Base-by-base conservation (phyloP, 345 rosid genomes). In the Fremontodendron californicum region DNA sequence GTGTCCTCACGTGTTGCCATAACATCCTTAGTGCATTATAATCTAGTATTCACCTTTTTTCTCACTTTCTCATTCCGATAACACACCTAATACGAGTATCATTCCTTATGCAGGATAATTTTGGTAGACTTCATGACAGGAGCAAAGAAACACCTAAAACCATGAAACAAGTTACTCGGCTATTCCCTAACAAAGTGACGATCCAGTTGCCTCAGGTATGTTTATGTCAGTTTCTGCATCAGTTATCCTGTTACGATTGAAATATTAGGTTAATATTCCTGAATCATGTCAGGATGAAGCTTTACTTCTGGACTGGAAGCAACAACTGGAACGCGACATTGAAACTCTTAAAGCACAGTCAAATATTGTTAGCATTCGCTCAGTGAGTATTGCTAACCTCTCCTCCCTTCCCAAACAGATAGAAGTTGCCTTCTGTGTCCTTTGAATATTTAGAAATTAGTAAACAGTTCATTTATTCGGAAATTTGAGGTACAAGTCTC, bases 151-250 rank as follows among this genome's bases (percentile, higher is more conserved):
- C 83, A 23, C 92, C 94, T 25, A 96, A 96, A 87, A 81, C 93
- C 31, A 79, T 90, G 94, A 96, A 93, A 86, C 99, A 96, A 75
- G 89, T 96, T 43, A 83, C 91, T 72, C 86, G 98, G 51, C 94
- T 96, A 67, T 91, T 96, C 80, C 97, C 99, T 6, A 93, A 96
- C 87, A 96, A 94, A 93, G 92, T 96, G 77, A 78, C 91, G n/a
- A 89, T 96, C 83, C 99, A 96, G 82, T 78, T 92, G 68, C 99
- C 99, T 86, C 98, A 94, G 98, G 99, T 96, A 19, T 49, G 31
- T 15, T n/a, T 52, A 27, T 18, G 29, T 78, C 25, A 2, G 4
- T 75, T 48, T 64, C 35, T 70, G 46, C 42, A n/a, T 8, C 15
- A 62, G 23, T 46, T n/a, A n/a, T 66, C 52, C 54, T n/a, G 35